Percentiles rank a stretch among this genome's conserved stretches.
These are phyloP conservation scores for Hordeum marinum DNA, from an alignment of 176 grass and related monocot species.

Conservation along the genomic window DNA sequence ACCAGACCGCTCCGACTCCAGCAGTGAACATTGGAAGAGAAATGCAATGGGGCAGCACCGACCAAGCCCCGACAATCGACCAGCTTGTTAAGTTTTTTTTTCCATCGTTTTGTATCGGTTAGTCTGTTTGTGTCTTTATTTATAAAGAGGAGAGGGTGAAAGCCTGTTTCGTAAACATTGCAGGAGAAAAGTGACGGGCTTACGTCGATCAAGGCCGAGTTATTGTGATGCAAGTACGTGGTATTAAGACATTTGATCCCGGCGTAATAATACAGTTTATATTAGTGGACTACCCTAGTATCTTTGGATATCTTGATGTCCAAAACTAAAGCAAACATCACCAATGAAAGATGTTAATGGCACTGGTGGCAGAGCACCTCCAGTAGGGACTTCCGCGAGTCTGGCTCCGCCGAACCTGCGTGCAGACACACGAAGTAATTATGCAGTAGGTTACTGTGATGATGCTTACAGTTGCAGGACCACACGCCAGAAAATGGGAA, in stretches of 20 bases:
- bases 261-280: background rate
- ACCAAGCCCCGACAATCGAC: background rate
- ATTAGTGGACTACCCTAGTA: no score
- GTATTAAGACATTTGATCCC: background rate
- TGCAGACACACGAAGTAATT: background rate
- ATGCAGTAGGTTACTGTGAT: background rate
- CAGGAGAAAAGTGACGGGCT: no score
- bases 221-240: background rate
- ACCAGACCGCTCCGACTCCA: background rate
- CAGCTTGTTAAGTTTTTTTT: no score
- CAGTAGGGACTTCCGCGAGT: no score
- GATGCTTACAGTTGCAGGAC: background rate
- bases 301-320: no score
- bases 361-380: background rate
- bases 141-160: no score
- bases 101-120: no score
- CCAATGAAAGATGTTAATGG: background rate
- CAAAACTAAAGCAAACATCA: no score
- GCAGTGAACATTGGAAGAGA: background rate
- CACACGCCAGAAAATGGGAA: background rate
- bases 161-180: no score
- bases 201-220: no score
- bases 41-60: background rate
- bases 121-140: no score
- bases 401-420: no score